A percentile compares a stretch with the other conserved stretches of the same genome.
These are phyloP conservation scores for Aspergillus baeticus DNA, from an alignment of 495 filamentous ascomycete species.

Conservation along the genomic window DNA sequence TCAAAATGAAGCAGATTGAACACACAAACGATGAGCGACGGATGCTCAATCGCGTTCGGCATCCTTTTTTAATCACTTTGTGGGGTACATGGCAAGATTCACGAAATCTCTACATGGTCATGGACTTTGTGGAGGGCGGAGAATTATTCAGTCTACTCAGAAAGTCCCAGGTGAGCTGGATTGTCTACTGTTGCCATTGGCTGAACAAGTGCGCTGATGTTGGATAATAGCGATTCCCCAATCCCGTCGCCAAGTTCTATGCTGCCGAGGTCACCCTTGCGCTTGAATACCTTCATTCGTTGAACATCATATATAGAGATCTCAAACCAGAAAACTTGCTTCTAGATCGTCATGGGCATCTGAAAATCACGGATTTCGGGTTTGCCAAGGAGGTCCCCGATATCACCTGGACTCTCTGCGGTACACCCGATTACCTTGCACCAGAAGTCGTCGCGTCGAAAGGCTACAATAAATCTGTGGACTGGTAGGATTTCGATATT, in stretches of 20 bases:
- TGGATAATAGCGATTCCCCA: constrained; percentile 80
- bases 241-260: constrained; percentile 98
- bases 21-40: constrained; percentile 96
- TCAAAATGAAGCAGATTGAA: constrained; percentile 99
- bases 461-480: constrained; percentile 98
- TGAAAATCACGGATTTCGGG: constrained; percentile 99
- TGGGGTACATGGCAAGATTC: constrained; percentile 98
- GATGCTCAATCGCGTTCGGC: constrained; percentile 93
- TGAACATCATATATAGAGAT: constrained; percentile 96
- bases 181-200: background rate
- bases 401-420: constrained; percentile 98
- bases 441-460: constrained; percentile 96
- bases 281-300: constrained; percentile 90
- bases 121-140: constrained; percentile 99
- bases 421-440: constrained; percentile 97
- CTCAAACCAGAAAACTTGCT: constrained; percentile 95
- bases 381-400: constrained; percentile 98
- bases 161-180: constrained; percentile 83
- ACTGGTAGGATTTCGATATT: constrained; percentile 67
- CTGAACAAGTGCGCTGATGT: background rate
- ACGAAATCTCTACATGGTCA: constrained; percentile 98
- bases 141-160: constrained; percentile 93
- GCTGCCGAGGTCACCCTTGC: constrained; percentile 95
- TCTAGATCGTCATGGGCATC: constrained; percentile 90
- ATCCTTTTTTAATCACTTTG: constrained; percentile 94